Percentiles rank a stretch among this genome's conserved stretches.
These are phyloP conservation scores for Podospora pseudoanserina DNA, from an alignment of 495 filamentous ascomycete genomes.

Conservation along the genomic window DNA sequence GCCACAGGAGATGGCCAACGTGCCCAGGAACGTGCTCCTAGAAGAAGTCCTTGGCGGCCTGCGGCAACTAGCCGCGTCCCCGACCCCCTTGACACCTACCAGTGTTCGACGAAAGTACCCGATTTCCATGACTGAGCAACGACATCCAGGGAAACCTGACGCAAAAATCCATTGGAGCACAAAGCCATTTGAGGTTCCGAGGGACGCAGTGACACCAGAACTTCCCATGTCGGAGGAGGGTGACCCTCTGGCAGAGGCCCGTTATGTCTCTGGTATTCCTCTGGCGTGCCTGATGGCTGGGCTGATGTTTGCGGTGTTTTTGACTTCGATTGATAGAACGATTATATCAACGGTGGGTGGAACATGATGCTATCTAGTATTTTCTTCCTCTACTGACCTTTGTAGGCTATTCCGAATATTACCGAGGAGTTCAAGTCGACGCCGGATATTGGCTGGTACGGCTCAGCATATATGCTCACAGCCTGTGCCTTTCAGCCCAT, in stretches of 20 bases:
- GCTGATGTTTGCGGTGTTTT: slow-evolving; percentile 38
- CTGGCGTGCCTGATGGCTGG: slow-evolving; percentile 33
- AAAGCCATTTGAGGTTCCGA: slow-evolving; percentile 10
- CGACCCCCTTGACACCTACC: slow-evolving; percentile 7
- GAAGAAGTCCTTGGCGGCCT: slow-evolving; percentile 7
- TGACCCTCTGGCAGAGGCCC: slow-evolving; percentile 15
- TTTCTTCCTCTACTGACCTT: slow-evolving; percentile 10
- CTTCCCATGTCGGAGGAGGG: not conserved
- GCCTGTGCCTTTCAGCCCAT: slow-evolving; percentile 43
- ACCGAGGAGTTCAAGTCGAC: slow-evolving; percentile 47
- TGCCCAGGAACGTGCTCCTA: not conserved
- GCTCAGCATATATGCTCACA: slow-evolving; percentile 51
- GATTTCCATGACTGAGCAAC: slow-evolving; percentile 31
- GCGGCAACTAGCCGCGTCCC: slow-evolving; percentile 12
- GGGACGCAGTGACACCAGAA: not conserved
- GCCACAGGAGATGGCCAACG: not conserved
- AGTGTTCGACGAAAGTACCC: slow-evolving; percentile 14
- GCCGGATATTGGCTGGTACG: slow-evolving; percentile 56
- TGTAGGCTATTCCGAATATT: slow-evolving; percentile 33
- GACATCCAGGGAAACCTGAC: slow-evolving; percentile 30
- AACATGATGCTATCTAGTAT: not conserved
- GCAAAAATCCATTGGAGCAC: slow-evolving; percentile 17
- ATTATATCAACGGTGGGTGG: slow-evolving; percentile 42
- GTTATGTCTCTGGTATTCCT: slow-evolving; percentile 30
- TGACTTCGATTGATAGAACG: slow-evolving; percentile 43